A percentile compares a stretch with the other conserved stretches of the same genome.
These are phyloP conservation scores for Geoglossum cookeanum DNA, from an alignment of 2,329 filamentous ascomycete species.

Conservation along the genomic window DNA sequence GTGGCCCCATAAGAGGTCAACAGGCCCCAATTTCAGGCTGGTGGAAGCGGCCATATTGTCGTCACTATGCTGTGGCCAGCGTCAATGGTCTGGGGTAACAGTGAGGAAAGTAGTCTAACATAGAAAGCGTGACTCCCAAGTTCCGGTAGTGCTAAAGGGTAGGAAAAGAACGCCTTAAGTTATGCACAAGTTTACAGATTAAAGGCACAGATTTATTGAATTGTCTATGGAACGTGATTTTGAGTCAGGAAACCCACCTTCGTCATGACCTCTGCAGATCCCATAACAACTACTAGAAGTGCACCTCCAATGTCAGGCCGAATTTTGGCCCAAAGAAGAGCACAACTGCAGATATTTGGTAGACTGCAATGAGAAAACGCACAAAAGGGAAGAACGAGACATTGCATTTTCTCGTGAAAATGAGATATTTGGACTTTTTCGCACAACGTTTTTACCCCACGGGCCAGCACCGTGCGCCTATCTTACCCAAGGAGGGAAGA, in stretches of 20 bases:
- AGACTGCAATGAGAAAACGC: not conserved
- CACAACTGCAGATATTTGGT: not conserved
- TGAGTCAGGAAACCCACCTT: not conserved
- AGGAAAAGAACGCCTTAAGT: not conserved
- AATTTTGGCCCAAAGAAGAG: not conserved
- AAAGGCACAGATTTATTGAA: not conserved
- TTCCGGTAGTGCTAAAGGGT: not conserved
- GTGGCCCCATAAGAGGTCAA: not conserved
- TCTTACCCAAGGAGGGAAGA: slow-evolving; percentile 9
- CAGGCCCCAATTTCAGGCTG: not conserved
- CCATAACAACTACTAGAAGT: not conserved
- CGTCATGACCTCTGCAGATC: not conserved
- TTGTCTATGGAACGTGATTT: slow-evolving; percentile 1
- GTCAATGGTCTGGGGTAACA: not conserved
- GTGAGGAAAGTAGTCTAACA: not conserved
- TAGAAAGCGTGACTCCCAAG: not conserved
- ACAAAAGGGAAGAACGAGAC: not conserved
- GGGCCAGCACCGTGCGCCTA: slow-evolving; percentile 17
- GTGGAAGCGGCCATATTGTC: not conserved
- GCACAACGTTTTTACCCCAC: slow-evolving; percentile 10
- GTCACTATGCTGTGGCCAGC: not conserved
- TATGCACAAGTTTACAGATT: not conserved
- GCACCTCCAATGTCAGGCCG: not conserved
- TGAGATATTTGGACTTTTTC: not conserved
- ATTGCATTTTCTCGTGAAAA: not conserved